Evolutionary conservation across 1,139 yeast genomes (phyloP).

Genomic region (Schizosaccharomyces versatilis): DNA sequence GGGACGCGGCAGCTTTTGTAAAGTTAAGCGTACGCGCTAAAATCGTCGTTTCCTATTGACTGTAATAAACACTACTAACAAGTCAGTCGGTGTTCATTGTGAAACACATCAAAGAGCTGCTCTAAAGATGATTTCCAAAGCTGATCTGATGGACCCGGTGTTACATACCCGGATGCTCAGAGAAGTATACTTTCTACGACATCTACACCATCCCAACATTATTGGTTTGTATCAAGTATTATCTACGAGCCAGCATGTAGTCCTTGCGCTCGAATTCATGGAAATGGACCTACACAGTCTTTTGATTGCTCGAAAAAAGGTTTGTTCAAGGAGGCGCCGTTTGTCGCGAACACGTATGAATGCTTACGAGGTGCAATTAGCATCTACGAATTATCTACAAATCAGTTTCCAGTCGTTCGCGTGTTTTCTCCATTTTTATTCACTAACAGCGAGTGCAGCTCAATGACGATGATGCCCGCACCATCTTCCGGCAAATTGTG

Average conservation of each 20-base stretch:
- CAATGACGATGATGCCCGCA: neutral
- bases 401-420: no score
- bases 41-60: neutral
- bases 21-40: neutral
- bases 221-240: constrained; percentile 21
- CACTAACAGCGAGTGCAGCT: neutral
- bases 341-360: no score
- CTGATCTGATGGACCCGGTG: neutral
- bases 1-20: neutral
- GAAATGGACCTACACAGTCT: neutral
- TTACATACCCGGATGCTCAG: constrained; percentile 24
- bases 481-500: neutral
- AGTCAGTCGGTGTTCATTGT: neutral
- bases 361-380: no score
- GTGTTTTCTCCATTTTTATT: no score
- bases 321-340: no score
- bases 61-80: neutral
- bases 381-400: no score
- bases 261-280: neutral
- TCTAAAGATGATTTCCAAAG: neutral
- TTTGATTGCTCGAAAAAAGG: neutral
- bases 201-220: constrained; percentile 78
- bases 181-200: constrained; percentile 91
- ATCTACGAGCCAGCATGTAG: neutral
- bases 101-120: neutral